Evolutionary conservation across 2,329 filamentous ascomycete species (phyloP), one percentile per base, ranked within the genome.

Genomic region (Aureobasidium sp.): DNA sequence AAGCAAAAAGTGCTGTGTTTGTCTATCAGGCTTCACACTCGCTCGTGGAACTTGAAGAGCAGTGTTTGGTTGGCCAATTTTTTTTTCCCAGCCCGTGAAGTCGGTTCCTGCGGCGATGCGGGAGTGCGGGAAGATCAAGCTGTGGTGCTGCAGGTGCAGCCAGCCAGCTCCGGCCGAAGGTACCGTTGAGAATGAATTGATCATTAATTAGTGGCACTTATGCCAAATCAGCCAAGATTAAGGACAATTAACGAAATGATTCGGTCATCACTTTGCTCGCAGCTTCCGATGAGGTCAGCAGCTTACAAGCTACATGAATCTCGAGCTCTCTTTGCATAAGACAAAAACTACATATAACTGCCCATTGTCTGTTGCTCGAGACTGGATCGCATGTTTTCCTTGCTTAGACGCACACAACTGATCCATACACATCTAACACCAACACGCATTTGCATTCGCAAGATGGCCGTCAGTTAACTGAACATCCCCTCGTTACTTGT

Each of bases 391-490:
- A 62, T 62, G 60, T 56, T 56, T 13, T 62, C 50, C n/a, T 41
- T 62, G 32, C 50, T 62, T 15, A 62, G 50, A 55, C 60, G 60
- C 23, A 32, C 50, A 34, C 39, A 29, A 48, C 42, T 62, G 37
- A 51, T 62, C 41, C 42, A 55, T 12, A n/a, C 36, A 53, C 15
- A 48, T 52, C 17, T 41, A 7, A 58, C 51, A n/a, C 42, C 55
- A n/a, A 27, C 8, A 34, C 61, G 53, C n/a, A 47, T 47, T 29
- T 48, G 52, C 32, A 65, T 47, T 29, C 53, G 61, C 37, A 65
- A 52, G 26, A 65, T 65, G 61, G 61, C 61, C 3, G 63, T 65
- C 32, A 39, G 63, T 41, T 13, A 6, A 44, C 8, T 36, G 13
- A 13, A 47, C 15, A 9, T 29, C n/a, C 15, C 26, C 23, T 23